A percentile compares a stretch with the other conserved stretches of the same genome.
phyloP scores from a whole-genome alignment of 352 stramenopile genomes.

The Stephanocyclus meneghinianus region DNA sequence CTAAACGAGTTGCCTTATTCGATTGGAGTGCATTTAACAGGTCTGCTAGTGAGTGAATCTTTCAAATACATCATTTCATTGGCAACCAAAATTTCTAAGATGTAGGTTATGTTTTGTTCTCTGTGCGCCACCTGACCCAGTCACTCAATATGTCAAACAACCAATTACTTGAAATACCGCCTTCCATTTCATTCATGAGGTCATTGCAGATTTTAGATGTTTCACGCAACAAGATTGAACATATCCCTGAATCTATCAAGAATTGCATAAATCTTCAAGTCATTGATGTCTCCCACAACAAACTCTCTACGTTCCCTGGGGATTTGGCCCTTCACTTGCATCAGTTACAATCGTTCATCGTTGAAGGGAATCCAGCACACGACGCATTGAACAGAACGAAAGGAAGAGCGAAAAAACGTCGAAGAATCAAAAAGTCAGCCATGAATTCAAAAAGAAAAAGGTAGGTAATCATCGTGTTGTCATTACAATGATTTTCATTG shows the following conservation, averaged over 20 bases:
- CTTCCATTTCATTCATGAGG: constrained; percentile 27
- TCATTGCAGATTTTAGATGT: constrained; percentile 40
- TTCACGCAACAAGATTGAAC: constrained; percentile 31
- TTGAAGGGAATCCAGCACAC: constrained; percentile 40
- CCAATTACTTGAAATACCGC: constrained; percentile 23
- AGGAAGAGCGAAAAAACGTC: no score
- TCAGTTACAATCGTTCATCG: constrained; percentile 37
- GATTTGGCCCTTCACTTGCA: constrained; percentile 39
- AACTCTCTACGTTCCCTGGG: constrained; percentile 24
- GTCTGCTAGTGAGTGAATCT: constrained; percentile 33
- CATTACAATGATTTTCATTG: neutral
- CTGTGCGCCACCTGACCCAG: constrained; percentile 3
- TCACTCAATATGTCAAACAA: constrained; percentile 41
- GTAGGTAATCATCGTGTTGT: neutral
- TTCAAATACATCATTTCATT: neutral
- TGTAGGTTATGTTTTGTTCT: neutral
- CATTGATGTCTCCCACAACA: constrained; percentile 49
- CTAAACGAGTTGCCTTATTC: constrained; percentile 30
- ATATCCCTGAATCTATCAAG: constrained; percentile 27
- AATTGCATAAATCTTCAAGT: constrained; percentile 32
- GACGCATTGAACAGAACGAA: no score
- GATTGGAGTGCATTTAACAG: constrained; percentile 31
- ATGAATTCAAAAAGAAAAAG: neutral
- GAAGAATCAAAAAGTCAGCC: neutral
- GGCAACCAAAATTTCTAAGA: neutral